Evolutionary conservation across 371 early-diverging fungal genomes (phyloP).

Genomic region (Saksenaea vasiformis): DNA sequence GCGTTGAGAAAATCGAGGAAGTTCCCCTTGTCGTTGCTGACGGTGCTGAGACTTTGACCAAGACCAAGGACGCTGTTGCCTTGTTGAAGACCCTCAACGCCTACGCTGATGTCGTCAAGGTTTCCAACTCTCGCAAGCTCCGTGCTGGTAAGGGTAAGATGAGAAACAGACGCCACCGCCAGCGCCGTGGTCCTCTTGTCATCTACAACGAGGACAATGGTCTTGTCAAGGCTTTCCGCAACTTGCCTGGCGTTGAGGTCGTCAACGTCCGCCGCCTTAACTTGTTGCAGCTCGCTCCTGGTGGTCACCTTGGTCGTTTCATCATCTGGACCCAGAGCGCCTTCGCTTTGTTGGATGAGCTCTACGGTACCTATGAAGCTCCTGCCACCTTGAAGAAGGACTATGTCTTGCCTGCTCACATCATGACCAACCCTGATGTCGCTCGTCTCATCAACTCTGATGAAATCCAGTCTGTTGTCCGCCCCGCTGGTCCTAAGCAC

Average conservation of each 20-base stretch:
- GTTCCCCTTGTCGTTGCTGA: constrained; percentile 96
- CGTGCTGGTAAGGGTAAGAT: constrained; percentile 99
- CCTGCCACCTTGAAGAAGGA: constrained; percentile 90
- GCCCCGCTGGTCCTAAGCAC: constrained; percentile 79
- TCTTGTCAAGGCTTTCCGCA: constrained; percentile 97
- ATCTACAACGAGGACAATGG: constrained; percentile 97
- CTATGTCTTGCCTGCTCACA: constrained; percentile 88
- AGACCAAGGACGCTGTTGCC: constrained; percentile 97
- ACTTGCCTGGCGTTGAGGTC: constrained; percentile 99
- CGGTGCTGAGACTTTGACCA: constrained; percentile 82
- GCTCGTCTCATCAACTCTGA: constrained; percentile 97
- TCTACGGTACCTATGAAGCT: constrained; percentile 92
- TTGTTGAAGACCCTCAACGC: constrained; percentile 94
- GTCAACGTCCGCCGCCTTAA: constrained; percentile 92
- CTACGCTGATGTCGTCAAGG: constrained; percentile 96
- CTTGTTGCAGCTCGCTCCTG: constrained; percentile 99
- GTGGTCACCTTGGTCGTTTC: constrained; percentile 99
- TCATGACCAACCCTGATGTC: constrained; percentile 95
- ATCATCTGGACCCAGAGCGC: constrained; percentile 99
- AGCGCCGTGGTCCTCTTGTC: constrained; percentile 98
- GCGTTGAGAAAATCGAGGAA: constrained; percentile 93
- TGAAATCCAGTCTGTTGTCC: constrained; percentile 96
- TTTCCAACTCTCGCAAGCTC: constrained; percentile 95
- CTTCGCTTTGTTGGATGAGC: constrained; percentile 91
- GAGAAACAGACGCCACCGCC: constrained; percentile 98